These are phyloP conservation scores for Colletotrichum musae DNA, from an alignment of 2,329 filamentous ascomycete species.

Conservation along the genomic window DNA sequence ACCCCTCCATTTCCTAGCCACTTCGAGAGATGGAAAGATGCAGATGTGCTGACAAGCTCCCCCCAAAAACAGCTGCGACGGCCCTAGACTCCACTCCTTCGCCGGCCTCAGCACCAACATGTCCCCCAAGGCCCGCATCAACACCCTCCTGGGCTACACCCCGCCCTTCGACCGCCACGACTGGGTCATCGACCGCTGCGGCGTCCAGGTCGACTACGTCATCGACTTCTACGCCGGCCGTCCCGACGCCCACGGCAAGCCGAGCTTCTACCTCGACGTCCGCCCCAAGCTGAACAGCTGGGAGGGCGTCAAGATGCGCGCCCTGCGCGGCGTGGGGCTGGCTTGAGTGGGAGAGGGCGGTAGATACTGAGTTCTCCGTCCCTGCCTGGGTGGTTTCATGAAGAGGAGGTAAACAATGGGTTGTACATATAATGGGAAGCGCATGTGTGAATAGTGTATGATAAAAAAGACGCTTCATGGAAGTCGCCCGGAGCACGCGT, in stretches of 20 bases:
- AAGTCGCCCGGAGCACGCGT: too few species aligned
- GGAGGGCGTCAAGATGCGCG: conserved; percentile 79
- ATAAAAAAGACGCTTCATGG: too few species aligned
- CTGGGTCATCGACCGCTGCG: conserved; percentile 96
- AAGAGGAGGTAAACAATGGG: too few species aligned
- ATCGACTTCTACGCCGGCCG: conserved; percentile 96
- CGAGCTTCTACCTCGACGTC: conserved; percentile 78
- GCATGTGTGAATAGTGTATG: too few species aligned
- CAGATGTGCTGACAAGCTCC: not conserved
- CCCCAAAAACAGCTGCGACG: conserved; percentile 66
- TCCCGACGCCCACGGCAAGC: conserved; percentile 54
- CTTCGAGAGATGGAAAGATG: not conserved
- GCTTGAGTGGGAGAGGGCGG: conserved; percentile 49
- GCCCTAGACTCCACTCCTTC: conserved; percentile 88
- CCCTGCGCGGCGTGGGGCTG: conserved; percentile 64
- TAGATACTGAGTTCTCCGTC: not conserved
- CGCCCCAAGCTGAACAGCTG: conserved; percentile 77
- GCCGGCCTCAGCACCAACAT: conserved; percentile 78
- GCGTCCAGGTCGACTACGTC: conserved; percentile 88
- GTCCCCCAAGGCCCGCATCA: conserved; percentile 87
- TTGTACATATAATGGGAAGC: too few species aligned
- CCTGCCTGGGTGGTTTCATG: too few species aligned
- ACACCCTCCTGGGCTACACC: conserved; percentile 89
- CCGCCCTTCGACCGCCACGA: conserved; percentile 96
- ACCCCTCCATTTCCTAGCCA: conserved; percentile 3